Base-by-base conservation (phyloP, 441 rosid genomes). In the Arabidopsis lyrata region DNA sequence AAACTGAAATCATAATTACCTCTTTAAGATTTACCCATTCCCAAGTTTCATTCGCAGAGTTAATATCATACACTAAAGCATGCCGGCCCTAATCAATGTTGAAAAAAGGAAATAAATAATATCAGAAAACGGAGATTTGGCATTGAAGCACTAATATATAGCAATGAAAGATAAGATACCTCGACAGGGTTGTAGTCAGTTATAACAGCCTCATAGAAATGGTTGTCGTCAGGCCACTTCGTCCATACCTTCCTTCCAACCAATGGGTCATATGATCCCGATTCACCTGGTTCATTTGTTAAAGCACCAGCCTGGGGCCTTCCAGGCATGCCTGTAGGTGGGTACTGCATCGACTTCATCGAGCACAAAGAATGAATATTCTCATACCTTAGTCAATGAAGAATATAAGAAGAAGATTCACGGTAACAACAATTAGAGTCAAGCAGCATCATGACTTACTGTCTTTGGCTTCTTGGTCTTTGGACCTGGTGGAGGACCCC, bases 1-100 rank as follows among this genome's bases (percentile, higher is more conserved):
- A 27, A 70, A 63, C 44, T 55, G 48, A 36, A 53, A 54, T 61
- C 35, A 31, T 16, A 38, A 59, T 77, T 87, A 93, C 99, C 97
- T 93, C 98, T 87, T 93, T 93, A 75, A 93, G 97, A 83, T 96
- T 86, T 77, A 91, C 99, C 99, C 97, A 93, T 79, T 96, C 99
- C 97, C 96, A 93, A 16, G 98, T 89, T 88, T 90, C 98, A 78
- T 85, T 75, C 15, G 80, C 81, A 13, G 98, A 83, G 77, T 83
- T 82, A 22, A 89, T 89, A 72, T 93, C 99, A 87, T 96, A 96
- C 77, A 96, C 97, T 84, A 96, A 84, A 81, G 93, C 93, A 91
- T 96, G 98, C 68, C 81, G 87, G 42, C 97, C 99, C 99, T 96
- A 78, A 10, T 73, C 52, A 80, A 78, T 29, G 60, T 63, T 54